These are phyloP conservation scores for Durusdinium trenchii DNA, from an alignment of 73 alveolate species.

Conservation along the genomic window DNA sequence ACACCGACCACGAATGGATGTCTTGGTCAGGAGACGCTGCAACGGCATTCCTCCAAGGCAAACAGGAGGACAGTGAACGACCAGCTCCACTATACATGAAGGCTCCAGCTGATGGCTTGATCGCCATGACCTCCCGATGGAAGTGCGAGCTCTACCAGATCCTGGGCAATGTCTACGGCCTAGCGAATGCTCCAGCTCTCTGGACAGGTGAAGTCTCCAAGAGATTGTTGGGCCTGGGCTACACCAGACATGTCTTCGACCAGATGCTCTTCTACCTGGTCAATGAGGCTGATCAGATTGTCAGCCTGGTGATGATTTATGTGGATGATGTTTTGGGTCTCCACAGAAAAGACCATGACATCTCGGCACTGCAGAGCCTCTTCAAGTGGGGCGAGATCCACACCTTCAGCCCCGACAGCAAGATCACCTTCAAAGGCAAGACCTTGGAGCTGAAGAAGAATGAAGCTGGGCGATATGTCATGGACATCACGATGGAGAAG, in stretches of 20 bases:
- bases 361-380: background rate
- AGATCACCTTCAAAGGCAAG: constrained; percentile 33
- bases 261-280: constrained; percentile 14
- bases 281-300: background rate
- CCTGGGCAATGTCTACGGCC: constrained; percentile 44
- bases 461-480: background rate
- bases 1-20: background rate
- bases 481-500: background rate
- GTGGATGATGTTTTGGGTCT: constrained; percentile 27
- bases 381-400: background rate
- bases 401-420: too few relatives aligned
- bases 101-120: background rate
- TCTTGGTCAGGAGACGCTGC: background rate
- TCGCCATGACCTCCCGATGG: background rate
- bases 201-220: background rate
- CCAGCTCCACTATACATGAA: background rate
- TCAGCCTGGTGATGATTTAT: background rate
- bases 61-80: background rate
- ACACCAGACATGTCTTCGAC: constrained; percentile 19
- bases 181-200: constrained; percentile 13
- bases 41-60: constrained; percentile 43
- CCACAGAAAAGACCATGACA: background rate
- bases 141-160: background rate
- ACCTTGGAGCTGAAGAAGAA: background rate
- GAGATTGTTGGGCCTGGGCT: background rate